Percentiles rank a stretch among this genome's conserved stretches.
Conservation (phyloP, 257 asterid genomes). For the Eucommia ulmoides region DNA sequence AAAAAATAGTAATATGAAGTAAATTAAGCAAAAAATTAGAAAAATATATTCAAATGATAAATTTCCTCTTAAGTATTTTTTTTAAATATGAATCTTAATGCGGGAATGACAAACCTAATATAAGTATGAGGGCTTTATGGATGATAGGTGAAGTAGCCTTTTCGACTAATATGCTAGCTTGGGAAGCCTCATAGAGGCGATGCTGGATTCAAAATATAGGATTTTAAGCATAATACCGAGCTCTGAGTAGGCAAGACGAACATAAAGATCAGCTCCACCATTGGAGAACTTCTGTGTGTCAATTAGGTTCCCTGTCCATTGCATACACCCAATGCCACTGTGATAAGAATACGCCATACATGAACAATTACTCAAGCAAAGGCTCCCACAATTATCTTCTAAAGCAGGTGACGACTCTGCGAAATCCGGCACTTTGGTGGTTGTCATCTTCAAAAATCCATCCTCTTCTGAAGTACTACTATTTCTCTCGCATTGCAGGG, state of each 20-base stretch:
- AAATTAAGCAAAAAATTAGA: not conserved
- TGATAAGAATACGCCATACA: conserved; percentile 40
- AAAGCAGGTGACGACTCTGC: conserved; percentile 14
- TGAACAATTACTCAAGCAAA: conserved; percentile 37
- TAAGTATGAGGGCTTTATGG: not conserved
- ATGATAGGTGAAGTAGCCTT: not conserved
- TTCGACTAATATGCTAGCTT: no score
- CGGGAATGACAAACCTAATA: not conserved
- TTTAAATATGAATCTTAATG: not conserved
- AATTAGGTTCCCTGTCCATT: conserved; percentile 29
- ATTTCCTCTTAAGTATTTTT: not conserved
- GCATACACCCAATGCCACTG: conserved; percentile 35
- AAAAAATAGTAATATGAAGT: no score
- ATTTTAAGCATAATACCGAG: conserved; percentile 24
- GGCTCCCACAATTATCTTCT: conserved; percentile 20
- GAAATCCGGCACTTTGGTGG: conserved; percentile 30
- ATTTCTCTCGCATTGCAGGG: conserved; percentile 24
- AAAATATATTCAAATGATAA: not conserved
- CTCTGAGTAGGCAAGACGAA: conserved; percentile 42
- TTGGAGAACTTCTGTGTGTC: conserved; percentile 24
- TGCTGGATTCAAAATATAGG: no score
- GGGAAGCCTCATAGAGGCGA: no score
- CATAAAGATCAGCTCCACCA: conserved; percentile 27
- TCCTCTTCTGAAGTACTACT: conserved; percentile 15
- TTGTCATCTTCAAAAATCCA: conserved; percentile 28